Evolutionary conservation across 495 filamentous ascomycete species (phyloP).

Genomic region (Penicillium cataractarum): DNA sequence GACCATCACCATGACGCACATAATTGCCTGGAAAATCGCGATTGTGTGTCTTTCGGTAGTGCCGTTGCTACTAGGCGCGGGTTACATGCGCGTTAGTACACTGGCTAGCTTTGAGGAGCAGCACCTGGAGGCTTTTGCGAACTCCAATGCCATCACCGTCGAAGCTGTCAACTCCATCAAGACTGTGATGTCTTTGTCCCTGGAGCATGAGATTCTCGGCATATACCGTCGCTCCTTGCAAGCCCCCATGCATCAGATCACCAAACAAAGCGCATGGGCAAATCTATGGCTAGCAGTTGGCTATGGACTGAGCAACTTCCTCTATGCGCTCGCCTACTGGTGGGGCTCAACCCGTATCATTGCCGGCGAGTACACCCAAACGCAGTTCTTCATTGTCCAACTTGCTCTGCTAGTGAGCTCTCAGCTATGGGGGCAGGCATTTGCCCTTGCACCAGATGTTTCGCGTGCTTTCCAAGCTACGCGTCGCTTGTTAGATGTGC

Average conservation of each 20-base stretch:
- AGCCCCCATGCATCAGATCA: slow-evolving; percentile 38
- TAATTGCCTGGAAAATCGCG: slow-evolving; percentile 45
- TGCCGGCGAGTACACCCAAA: slow-evolving; percentile 54
- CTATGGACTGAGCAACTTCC: slow-evolving; percentile 52
- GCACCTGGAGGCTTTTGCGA: slow-evolving; percentile 55
- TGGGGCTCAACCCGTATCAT: slow-evolving; percentile 64
- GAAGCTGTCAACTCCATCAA: slow-evolving; percentile 56
- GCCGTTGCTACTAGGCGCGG: slow-evolving; percentile 42
- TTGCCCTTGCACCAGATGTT: slow-evolving; percentile 5
- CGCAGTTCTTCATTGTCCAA: slow-evolving; percentile 18
- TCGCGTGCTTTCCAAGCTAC: slow-evolving; percentile 13
- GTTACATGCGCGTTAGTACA: slow-evolving; percentile 54
- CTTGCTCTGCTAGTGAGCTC: slow-evolving; percentile 49
- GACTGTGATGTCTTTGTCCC: slow-evolving; percentile 53
- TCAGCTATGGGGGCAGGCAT: slow-evolving; percentile 2
- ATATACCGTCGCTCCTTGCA: slow-evolving; percentile 40
- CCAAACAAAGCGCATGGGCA: slow-evolving; percentile 35
- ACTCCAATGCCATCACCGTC: slow-evolving; percentile 50
- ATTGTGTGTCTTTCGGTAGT: slow-evolving; percentile 42
- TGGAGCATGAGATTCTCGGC: slow-evolving; percentile 42
- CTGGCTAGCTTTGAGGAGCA: slow-evolving; percentile 58
- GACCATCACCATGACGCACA: slow-evolving; percentile 40
- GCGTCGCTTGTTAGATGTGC: slow-evolving; percentile 9
- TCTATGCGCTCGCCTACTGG: slow-evolving; percentile 69
- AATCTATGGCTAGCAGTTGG: slow-evolving; percentile 56